Evolutionary conservation across 1,139 yeast genomes (phyloP), one percentile per base, ranked within the genome.

Genomic region (Taphrina sp.): DNA sequence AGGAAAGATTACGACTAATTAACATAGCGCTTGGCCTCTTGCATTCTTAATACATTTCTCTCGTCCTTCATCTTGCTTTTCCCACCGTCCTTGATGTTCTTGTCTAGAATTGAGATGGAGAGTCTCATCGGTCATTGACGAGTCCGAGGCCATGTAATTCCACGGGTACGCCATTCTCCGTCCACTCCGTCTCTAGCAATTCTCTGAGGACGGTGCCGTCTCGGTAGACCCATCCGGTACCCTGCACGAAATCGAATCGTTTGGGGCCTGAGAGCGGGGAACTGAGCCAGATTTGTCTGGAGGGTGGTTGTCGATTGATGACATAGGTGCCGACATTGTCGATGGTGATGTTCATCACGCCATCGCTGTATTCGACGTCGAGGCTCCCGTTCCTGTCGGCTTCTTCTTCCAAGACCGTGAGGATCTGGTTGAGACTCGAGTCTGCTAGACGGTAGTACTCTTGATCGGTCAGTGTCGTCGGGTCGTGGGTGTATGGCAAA

Each of bases 211-310:
- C 67, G 16, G 68, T 57, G 26, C 68, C 64, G 58, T 74, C 76
- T 1, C 77, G 65, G 59, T 70, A 70, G 5, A 68, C 66, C 77
- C 77, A 74, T 14, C 69, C 70, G 23, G 67, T 69, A 26, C 68
- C 64, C 53, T 63, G 66, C 56, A 74, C 76, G 23, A 19, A 51
- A 16, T 53, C 58, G 35, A 53, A 62, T 57, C 87, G 72, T 66
- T 87, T 86, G 10, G 97, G 97, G 0, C 97, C 97, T n/a, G 94
- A 85, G 3, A 86, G 66, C 0, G 97, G 97, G 37, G 95, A 85
- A 60, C 94, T 81, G 55, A 88, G 76, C 97, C 97, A 89, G 38
- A 89, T 83, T 68, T 89, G 97, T 69, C 84, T 83, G 69, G 87
- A 89, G 1, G 96, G 95, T 1, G 96, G 96, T 70, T 90, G 96